Base-by-base conservation (phyloP, 192 early-diverging fungal genomes). In the Coemansia sp. region DNA sequence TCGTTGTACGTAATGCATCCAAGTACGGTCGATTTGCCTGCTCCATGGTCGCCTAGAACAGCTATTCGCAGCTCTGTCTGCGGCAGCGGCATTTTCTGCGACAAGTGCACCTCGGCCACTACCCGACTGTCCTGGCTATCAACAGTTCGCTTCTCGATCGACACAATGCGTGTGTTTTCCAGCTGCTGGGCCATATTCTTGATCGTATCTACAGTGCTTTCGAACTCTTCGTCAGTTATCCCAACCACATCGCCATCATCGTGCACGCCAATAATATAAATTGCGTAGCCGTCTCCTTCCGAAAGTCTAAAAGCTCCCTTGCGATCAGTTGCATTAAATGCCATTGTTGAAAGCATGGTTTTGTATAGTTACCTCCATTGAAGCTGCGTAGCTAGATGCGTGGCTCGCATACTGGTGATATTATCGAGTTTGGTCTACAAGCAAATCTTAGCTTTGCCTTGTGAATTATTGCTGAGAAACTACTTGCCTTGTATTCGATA, bases 301-400 rank as follows among this genome's bases (percentile, higher is more conserved):
- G 90, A 82, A 36, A 97, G 68, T 71, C 94, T 81, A 90, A 86
- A 20, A 5, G 14, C 16, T 15, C 9, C 14, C 4, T 45, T 45
- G 10, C 19, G 43, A 45, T 21, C 43, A 45, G 43, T 18, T 45
- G 43, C 43, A 45, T n/a, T 20, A 45, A 16, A 45, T 41, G 40
- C 0, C 6, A 41, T 15, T 41, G 16, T n/a, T n/a, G n/a, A n/a
- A n/a, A n/a, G n/a, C n/a, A n/a, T n/a, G n/a, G n/a, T n/a, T n/a
- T n/a, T n/a, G n/a, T n/a, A 18, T 45, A 18, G 16, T 37, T 65
- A 63, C 83, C 94, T 81, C 91, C 93, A 94, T 59, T 93, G 91
- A 33, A 97, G 70, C 79, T 97, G 94, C 6, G 92, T 94, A 6
- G 91, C 84, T 10, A 97, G 74, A 54, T 97, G 94, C 55, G 90